These are phyloP conservation scores for Stephanodiscus triporus DNA, from an alignment of 108 stramenopile species.

Conservation along the genomic window DNA sequence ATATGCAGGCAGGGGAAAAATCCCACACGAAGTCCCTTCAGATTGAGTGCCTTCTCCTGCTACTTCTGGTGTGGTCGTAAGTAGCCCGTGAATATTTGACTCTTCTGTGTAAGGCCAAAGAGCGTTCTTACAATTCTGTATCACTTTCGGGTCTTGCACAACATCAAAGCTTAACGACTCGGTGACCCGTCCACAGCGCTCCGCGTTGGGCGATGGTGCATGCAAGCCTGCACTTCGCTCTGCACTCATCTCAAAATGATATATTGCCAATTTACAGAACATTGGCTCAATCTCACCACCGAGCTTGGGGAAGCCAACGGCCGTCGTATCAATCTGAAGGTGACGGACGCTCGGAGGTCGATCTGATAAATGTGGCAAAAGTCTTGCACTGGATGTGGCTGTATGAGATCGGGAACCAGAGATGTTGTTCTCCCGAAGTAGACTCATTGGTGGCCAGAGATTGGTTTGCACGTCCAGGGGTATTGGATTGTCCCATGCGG, in stretches of 20 bases:
- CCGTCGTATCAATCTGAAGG: conserved; percentile 87
- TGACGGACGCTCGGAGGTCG: conserved; percentile 78
- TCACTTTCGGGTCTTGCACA: conserved; percentile 70
- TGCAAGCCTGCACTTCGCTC: conserved; percentile 2
- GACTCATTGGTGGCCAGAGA: conserved; percentile 65
- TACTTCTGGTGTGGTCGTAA: conserved; percentile 9
- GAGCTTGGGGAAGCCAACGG: conserved; percentile 82
- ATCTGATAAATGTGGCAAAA: conserved; percentile 85
- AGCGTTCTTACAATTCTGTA: conserved; percentile 55
- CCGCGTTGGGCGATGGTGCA: conserved; percentile 57
- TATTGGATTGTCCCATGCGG: conserved; percentile 55
- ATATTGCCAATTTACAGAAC: conserved; percentile 85
- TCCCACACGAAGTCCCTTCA: conserved; percentile 79
- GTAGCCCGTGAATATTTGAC: conserved; percentile 11
- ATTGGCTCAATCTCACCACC: conserved; percentile 88
- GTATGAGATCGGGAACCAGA: conserved; percentile 71
- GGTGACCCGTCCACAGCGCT: conserved; percentile 78
- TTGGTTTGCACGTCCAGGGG: conserved; percentile 59
- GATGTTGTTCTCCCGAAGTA: conserved; percentile 69
- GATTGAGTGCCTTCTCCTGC: conserved; percentile 16
- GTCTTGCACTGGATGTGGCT: conserved; percentile 70
- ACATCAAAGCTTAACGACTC: conserved; percentile 84
- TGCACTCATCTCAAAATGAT: conserved; percentile 75
- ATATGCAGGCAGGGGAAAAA: conserved; percentile 82
- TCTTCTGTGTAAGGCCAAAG: conserved; percentile 70